Evolutionary conservation across 805 yeast genomes (phyloP), one percentile per base, ranked within the genome.

Genomic region (Starmerella powellii): DNA sequence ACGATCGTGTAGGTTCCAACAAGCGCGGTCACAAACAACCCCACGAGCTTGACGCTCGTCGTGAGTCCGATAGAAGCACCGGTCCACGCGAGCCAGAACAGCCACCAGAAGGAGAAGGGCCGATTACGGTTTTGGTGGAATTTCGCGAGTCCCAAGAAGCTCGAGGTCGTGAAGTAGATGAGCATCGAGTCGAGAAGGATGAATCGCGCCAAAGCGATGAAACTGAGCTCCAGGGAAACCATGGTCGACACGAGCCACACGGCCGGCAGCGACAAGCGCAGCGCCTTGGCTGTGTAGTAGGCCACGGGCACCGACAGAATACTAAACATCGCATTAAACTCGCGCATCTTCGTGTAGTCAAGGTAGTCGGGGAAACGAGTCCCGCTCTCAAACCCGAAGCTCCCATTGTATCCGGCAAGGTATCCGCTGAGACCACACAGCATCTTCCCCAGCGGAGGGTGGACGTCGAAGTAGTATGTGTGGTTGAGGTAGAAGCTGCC

Each of bases 391-490:
- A 88, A 91, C 62, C 86, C 84, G 70, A 86, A 91, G 11, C 72
- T 61, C n/a, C 99, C 99, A 56, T 80, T 77, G 61, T 84, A 91
- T 2, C 96, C 95, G 39, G 80, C 76, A 19, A 91, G 55, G 70
- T 79, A 85, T 33, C 98, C 99, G 31, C 80, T 84, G 45, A 78
- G 71, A 0, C 97, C 97, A 63, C 88, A 84, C 52, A 87, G 68
- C 60, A 91, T 69, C 61, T 91, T 91, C 41, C 95, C 98, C 62
- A 91, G 84, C 18, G 99, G 99, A 8, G 99, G 99, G 64, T 91
- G 99, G 40, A 91, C 76, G 63, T 91, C 99, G 57, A 91, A 91
- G 62, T 85, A 91, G 62, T 83, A 91, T 0, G 95, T 80, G 48
- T 95, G 72, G 62, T 88, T 82, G 46, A 88, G 64, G 62, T 88